Evolutionary conservation across 495 filamentous ascomycete species (phyloP), one percentile per base, ranked within the genome.

Genomic region (Talaromyces proteolyticus): DNA sequence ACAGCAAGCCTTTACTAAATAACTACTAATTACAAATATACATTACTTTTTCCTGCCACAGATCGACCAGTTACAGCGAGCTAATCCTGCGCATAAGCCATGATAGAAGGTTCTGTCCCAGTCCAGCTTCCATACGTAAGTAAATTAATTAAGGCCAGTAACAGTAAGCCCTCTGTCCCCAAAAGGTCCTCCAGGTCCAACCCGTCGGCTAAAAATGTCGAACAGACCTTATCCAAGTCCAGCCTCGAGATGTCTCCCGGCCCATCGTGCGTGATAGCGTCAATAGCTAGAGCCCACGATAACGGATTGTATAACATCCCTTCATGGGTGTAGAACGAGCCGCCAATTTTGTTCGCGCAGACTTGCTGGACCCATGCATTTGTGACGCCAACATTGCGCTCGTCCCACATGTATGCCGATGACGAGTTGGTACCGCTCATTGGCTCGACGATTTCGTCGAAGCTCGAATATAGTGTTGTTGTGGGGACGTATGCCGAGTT

Each of bases 401-500:
- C 56, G 46, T 74, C 63, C 4, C 50, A 18, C 2, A 77, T 53
- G 41, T 57, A 65, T 12, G 65, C 72, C 0, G 74, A 78, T 3
- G 74, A 73, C 8, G 8, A 34, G 14, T 59, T 57, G 6, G 59
- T 56, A n/a, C 72, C 74, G 12, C 24, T 46, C 55, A 70, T 61
- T 24, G 73, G 74, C 54, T 73, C 58, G 10, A 76, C 69, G 53
- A 79, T 61, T 46, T 77, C 57, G 62, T 78, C 73, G 25, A 61
- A 58, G 37, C 57, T 52, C 11, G 64, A 67, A 59, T 71, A 78
- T 12, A 77, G 44, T 1, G 59, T 74, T 1, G 76, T 78, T 0
- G 75, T 77, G 6, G 75, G 73, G 7, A 77, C 69, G 44, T 76
- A 77, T 6, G 75, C 69, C 1, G 68, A 67, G 43, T 77, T 73